phyloP scores from a whole-genome alignment of 2,329 filamentous ascomycete genomes.

The Chalara sp. region DNA sequence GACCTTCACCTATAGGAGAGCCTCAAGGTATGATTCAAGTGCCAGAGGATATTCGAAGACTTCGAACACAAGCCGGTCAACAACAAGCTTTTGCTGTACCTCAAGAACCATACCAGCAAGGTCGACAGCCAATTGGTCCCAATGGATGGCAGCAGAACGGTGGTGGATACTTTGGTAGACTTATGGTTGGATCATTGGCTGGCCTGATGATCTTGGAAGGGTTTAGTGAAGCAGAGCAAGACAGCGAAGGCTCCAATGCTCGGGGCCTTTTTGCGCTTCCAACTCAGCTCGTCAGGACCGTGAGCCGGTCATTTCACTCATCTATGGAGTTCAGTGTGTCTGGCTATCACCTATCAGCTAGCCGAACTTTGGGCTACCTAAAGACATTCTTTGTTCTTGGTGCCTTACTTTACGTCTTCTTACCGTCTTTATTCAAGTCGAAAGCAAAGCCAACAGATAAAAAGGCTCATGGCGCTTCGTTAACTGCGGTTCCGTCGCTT shows the following conservation, averaged over 20 bases:
- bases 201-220: conserved; percentile 90
- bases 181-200: conserved; percentile 84
- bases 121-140: conserved; percentile 47
- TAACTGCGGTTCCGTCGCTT: conserved; percentile 57
- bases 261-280: conserved; percentile 63
- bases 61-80: conserved; percentile 16
- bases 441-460: conserved; percentile 35
- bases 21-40: conserved; percentile 56
- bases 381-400: conserved; percentile 47
- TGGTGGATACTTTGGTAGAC: conserved; percentile 59
- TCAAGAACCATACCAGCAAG: conserved; percentile 36
- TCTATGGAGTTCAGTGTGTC: conserved; percentile 39
- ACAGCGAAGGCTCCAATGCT: conserved; percentile 55
- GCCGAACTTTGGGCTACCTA: conserved; percentile 42
- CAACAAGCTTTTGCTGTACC: conserved; percentile 27
- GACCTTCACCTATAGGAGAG: conserved; percentile 27
- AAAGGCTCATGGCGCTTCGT: conserved; percentile 23
- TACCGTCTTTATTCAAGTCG: conserved; percentile 44
- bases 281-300: conserved; percentile 44
- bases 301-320: conserved; percentile 38
- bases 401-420: conserved; percentile 46
- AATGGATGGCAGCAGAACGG: conserved; percentile 46
- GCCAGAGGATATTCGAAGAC: conserved; percentile 52
- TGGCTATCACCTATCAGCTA: conserved; percentile 43
- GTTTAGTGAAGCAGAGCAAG: conserved; percentile 54